Conservation (phyloP, 192 early-diverging fungal species). For the Umbelopsis ramanniana region DNA sequence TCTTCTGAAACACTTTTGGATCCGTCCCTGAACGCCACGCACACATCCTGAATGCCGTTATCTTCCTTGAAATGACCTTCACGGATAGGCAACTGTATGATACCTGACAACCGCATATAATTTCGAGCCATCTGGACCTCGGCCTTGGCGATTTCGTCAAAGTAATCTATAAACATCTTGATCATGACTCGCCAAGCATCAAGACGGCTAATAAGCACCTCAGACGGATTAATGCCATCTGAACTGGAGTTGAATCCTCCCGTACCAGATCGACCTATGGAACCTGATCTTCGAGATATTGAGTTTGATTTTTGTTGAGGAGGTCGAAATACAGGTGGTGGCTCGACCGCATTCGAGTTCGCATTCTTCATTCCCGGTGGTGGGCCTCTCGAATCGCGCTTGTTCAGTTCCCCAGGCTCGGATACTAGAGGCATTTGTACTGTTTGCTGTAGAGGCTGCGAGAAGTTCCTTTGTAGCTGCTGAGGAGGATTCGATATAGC, state of each 20-base stretch:
- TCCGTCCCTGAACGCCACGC: slow-evolving; percentile 36
- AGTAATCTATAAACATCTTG: slow-evolving; percentile 44
- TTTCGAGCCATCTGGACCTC: slow-evolving; percentile 24
- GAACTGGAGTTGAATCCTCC: neutral
- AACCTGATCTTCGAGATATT: slow-evolving; percentile 2
- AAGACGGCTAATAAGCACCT: slow-evolving; percentile 45
- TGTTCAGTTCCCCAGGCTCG: neutral
- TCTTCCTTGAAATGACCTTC: slow-evolving; percentile 35
- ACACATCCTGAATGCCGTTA: slow-evolving; percentile 44
- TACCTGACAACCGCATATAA: neutral
- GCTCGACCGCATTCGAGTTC: neutral
- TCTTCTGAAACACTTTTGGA: slow-evolving; percentile 41
- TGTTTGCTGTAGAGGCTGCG: neutral
- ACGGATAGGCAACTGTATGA: neutral
- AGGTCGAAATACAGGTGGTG: slow-evolving; percentile 1
- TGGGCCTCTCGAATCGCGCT: neutral
- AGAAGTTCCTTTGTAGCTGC: neutral
- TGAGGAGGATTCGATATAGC: too few species aligned
- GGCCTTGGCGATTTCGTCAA: slow-evolving; percentile 41
- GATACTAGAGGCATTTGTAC: neutral
- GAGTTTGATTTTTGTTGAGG: slow-evolving; percentile 3
- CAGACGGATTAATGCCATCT: slow-evolving; percentile 36
- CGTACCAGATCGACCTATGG: neutral
- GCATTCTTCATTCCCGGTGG: neutral
- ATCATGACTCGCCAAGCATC: slow-evolving; percentile 42